Conservation (phyloP, 1,284 basidiomycete species). For the Prillingera fragicola region DNA sequence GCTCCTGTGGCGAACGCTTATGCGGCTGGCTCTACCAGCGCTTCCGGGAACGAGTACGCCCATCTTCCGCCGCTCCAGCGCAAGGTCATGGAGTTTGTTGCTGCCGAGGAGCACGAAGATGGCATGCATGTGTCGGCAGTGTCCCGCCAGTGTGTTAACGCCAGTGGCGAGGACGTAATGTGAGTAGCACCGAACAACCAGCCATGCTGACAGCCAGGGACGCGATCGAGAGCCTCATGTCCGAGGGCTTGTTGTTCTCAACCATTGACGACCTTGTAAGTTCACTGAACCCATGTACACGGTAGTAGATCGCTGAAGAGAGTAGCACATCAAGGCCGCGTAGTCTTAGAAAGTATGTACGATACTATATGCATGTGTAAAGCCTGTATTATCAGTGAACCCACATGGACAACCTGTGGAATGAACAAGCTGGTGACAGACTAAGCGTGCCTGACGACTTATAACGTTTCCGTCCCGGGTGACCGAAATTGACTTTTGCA, state of each 20-base stretch:
- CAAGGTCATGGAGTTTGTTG: slow-evolving; percentile 60
- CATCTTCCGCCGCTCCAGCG: slow-evolving; percentile 60
- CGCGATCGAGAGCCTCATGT: slow-evolving; percentile 63
- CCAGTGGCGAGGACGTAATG: slow-evolving; percentile 46
- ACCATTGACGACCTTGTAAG: slow-evolving; percentile 59
- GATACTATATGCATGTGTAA: too few relatives aligned
- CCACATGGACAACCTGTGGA: too few relatives aligned
- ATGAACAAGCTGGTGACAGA: too few relatives aligned
- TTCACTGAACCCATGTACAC: not conserved
- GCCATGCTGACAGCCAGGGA: slow-evolving; percentile 46
- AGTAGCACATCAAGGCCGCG: slow-evolving; percentile 32
- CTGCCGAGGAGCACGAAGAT: slow-evolving; percentile 48
- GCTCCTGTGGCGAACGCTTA: slow-evolving; percentile 29
- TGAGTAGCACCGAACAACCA: slow-evolving; percentile 37
- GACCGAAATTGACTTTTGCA: too few relatives aligned
- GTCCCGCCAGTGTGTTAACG: slow-evolving; percentile 39
- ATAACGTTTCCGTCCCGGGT: too few relatives aligned
- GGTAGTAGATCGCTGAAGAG: not conserved
- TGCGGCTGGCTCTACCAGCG: slow-evolving; percentile 20
- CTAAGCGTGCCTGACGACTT: too few relatives aligned
- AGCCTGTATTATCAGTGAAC: too few relatives aligned
- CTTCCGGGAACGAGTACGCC: slow-evolving; percentile 44
- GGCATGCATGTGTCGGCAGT: slow-evolving; percentile 63
- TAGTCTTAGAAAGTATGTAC: too few relatives aligned
- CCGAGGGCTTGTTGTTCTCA: slow-evolving; percentile 62